Conservation (phyloP, 2,329 filamentous ascomycete species). For the Graphilbum sp. region DNA sequence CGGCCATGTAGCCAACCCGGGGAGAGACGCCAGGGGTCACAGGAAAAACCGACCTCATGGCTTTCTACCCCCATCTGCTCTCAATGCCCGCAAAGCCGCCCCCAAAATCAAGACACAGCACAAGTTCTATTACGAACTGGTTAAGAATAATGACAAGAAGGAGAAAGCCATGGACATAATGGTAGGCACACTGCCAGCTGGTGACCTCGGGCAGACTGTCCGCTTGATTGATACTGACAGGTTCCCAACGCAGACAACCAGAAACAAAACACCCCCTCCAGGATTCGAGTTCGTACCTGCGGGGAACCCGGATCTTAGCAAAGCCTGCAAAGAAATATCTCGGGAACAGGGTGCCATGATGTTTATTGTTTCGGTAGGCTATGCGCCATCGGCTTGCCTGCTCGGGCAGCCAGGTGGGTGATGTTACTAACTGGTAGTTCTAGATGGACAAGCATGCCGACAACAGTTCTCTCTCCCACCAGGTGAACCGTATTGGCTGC, state of each 20-base stretch:
- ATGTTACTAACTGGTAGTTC: not conserved
- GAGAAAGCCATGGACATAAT: constrained; percentile 48
- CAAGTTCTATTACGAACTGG: constrained; percentile 45
- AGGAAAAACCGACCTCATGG: constrained; percentile 9
- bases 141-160: constrained; percentile 48
- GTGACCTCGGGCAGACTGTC: not conserved
- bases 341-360: constrained; percentile 45
- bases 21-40: constrained; percentile 16
- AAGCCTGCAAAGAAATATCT: constrained; percentile 47
- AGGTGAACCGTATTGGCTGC: constrained; percentile 43
- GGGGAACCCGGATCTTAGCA: constrained; percentile 44
- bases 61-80: constrained; percentile 9
- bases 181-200: constrained; percentile 19
- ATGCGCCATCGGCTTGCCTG: not conserved
- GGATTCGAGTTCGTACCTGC: constrained; percentile 47
- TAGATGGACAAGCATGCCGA: not conserved
- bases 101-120: constrained; percentile 33
- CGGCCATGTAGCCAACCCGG: constrained; percentile 11
- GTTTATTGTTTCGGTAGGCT: constrained; percentile 47
- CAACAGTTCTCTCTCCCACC: constrained; percentile 22
- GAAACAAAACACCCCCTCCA: constrained; percentile 33
- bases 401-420: not conserved
- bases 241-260: constrained; percentile 28
- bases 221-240: not conserved
- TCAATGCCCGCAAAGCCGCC: constrained; percentile 15